These are phyloP conservation scores for Calocybe indica DNA, from an alignment of 768 basidiomycete genomes.

Conservation along the genomic window DNA sequence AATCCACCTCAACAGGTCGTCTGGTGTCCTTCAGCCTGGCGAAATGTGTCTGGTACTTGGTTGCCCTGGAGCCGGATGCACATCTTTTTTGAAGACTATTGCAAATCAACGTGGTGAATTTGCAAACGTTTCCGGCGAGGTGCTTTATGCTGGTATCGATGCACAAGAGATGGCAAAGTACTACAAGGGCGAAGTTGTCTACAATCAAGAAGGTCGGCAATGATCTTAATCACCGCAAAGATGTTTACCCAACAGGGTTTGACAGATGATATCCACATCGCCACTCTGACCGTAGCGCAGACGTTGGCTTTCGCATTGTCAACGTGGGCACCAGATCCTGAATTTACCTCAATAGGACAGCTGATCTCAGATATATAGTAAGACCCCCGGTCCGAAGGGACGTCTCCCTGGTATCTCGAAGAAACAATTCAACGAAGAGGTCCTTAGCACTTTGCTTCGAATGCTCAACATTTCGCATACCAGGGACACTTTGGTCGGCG, in stretches of 20 bases:
- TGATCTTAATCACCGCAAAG: not conserved
- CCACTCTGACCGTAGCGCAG: slow-evolving; percentile 76
- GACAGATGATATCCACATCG: slow-evolving; percentile 74
- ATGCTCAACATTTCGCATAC: slow-evolving; percentile 88
- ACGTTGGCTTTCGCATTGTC: slow-evolving; percentile 69
- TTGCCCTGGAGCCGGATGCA: slow-evolving; percentile 80
- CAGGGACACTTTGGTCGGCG: slow-evolving; percentile 71
- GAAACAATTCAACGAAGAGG: slow-evolving; percentile 48
- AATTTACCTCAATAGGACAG: not conserved
- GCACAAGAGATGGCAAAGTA: slow-evolving; percentile 69
- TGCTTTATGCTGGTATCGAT: slow-evolving; percentile 78
- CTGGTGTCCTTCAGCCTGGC: slow-evolving; percentile 67
- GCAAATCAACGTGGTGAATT: slow-evolving; percentile 71
- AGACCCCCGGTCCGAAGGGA: slow-evolving; percentile 69
- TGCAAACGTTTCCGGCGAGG: slow-evolving; percentile 57
- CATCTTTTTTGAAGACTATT: slow-evolving; percentile 80
- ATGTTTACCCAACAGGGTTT: not conserved
- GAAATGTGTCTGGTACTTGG: slow-evolving; percentile 88
- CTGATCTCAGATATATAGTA: slow-evolving; percentile 22
- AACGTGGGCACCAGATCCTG: slow-evolving; percentile 28
- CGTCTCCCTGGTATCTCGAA: slow-evolving; percentile 63
- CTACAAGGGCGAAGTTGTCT: slow-evolving; percentile 77
- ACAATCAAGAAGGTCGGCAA: slow-evolving; percentile 62
- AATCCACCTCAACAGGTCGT: slow-evolving; percentile 34
- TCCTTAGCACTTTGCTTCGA: slow-evolving; percentile 58